Evolutionary conservation across 2,329 filamentous ascomycete species (phyloP).

Genomic region (Colletotrichum chrysophilum): DNA sequence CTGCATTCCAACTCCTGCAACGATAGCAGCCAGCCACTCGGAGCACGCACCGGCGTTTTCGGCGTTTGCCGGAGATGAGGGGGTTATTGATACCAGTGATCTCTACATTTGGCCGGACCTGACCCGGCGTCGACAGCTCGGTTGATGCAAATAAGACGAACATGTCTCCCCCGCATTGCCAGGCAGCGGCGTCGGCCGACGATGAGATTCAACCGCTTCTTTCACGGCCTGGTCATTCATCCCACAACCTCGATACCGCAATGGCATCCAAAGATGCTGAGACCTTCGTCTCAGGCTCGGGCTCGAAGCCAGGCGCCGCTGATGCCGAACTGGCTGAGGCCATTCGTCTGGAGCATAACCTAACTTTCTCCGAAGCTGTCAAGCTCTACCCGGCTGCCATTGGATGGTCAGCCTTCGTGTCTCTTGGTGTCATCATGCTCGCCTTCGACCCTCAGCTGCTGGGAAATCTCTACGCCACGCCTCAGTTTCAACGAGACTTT

Average conservation of each 20-base stretch:
- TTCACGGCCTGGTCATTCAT: background rate
- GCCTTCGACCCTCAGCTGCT: conserved; percentile 71
- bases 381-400: conserved; percentile 51
- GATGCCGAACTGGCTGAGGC: conserved; percentile 36
- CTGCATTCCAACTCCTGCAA: background rate
- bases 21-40: background rate
- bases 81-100: background rate
- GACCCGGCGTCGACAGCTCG: background rate
- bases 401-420: conserved; percentile 64
- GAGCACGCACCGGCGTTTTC: background rate
- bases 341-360: conserved; percentile 42
- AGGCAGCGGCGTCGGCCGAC: background rate
- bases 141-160: background rate
- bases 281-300: background rate
- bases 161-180: background rate
- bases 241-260: background rate
- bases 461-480: conserved; percentile 65
- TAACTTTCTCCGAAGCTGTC: conserved; percentile 42
- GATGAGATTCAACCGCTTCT: conserved; percentile 14
- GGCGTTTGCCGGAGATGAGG: conserved; percentile 2
- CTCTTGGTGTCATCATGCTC: conserved; percentile 64
- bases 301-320: background rate
- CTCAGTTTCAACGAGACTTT: conserved; percentile 62
- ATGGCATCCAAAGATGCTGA: conserved; percentile 3
- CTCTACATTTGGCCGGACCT: background rate